Base-by-base conservation (phyloP, 345 rosid species). In the Bruguiera sexangula region DNA sequence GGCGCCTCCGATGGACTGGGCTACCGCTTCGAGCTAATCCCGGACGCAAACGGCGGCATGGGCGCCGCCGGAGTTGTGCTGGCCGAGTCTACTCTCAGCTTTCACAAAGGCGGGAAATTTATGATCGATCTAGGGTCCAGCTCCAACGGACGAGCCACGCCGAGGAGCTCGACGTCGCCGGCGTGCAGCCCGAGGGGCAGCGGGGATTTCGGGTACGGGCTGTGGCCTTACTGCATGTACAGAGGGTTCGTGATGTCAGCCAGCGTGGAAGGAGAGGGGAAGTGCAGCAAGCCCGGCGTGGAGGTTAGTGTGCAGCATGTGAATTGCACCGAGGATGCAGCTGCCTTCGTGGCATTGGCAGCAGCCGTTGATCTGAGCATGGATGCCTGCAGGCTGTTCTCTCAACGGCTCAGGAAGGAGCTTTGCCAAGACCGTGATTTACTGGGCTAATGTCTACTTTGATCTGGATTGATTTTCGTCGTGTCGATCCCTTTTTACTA, bases 271-370 rank as follows among this genome's bases (percentile, higher is more conserved):
- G 97, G 97, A 6, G 96, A 90, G 63, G 89, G 93, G 1, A 90
- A 84, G 75, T 86, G 96, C 72, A 86, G 98, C 52, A 93, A 85
- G 74, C 97, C 98, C 3, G 74, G 83, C 63, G 94, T 93, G 73
- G 91, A 93, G 81, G 88, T 93, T 6, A 81, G 97, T 73, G 93
- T 89, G 79, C 93, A 87, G 81, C 98, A 93, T 78, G 97, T 93
- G 83, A 85, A 66, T 51, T 93, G 98, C 81, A 80, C 88, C 68
- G 97, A 93, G 67, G 98, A 93, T 75, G 98, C 97, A 8, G 98
- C 98, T 31, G 89, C 96, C 56, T 90, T 70, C 81, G 98, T 93
- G 77, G 98, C 98, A 2, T 75, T 93, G 6, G 87, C 97, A 1
- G 97, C 97, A 10, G 96, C 98, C 70, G 70, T 90, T 39, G 97